Evolutionary conservation across 495 filamentous ascomycete genomes (phyloP).

Genomic region (Penicillium samsonianum): DNA sequence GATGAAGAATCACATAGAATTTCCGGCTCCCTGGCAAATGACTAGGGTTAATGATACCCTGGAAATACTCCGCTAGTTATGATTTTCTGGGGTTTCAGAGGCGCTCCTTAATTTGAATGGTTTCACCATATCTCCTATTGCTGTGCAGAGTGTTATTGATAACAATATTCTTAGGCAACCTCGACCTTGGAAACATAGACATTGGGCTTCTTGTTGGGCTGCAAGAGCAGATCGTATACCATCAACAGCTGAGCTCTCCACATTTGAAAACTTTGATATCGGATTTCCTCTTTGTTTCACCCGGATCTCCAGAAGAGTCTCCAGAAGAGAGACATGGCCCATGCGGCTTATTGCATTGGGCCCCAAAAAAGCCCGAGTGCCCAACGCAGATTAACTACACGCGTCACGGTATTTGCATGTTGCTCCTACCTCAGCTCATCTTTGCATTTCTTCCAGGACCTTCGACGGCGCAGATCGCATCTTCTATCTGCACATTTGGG

Average conservation of each 20-base stretch:
- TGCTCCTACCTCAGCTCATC: conserved; percentile 26
- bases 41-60: conserved; percentile 17
- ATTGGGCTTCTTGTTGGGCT: conserved; percentile 33
- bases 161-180: not conserved
- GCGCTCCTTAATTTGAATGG: conserved; percentile 11
- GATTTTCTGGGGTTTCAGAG: conserved; percentile 15
- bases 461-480: conserved; percentile 25
- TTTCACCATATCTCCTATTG: not conserved
- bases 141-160: not conserved
- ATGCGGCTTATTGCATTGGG: conserved; percentile 30
- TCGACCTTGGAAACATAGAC: conserved; percentile 10
- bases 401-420: conserved; percentile 22
- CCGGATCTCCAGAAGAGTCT: conserved; percentile 7
- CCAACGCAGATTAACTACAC: conserved; percentile 1
- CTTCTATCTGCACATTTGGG: conserved; percentile 15
- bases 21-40: not conserved
- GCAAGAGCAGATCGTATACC: conserved; percentile 15
- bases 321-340: conserved; percentile 19
- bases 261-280: not conserved
- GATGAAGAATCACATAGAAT: conserved; percentile 19
- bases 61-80: conserved; percentile 17
- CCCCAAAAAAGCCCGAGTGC: conserved; percentile 13
- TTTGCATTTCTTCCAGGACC: conserved; percentile 8
- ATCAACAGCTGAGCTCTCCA: conserved; percentile 14
- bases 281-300: conserved; percentile 1